Evolutionary conservation across 2,329 filamentous ascomycete genomes (phyloP).

Genomic region (Akanthomyces dipterigenus): DNA sequence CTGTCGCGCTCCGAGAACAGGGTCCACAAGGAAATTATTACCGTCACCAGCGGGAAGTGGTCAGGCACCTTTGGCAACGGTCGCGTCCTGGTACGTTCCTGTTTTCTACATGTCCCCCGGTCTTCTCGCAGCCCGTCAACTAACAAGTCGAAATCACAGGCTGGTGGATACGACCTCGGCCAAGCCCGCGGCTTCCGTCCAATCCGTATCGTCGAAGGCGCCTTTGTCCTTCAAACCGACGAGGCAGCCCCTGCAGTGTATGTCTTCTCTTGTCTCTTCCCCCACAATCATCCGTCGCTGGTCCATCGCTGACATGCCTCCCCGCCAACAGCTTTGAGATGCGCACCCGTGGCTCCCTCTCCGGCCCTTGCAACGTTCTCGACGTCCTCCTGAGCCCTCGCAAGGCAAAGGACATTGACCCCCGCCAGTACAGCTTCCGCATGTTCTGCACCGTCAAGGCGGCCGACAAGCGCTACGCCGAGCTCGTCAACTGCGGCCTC

Average conservation of each 20-base stretch:
- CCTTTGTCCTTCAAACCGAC: slow-evolving; percentile 41
- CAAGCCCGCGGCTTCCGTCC: slow-evolving; percentile 34
- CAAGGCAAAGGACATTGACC: slow-evolving; percentile 32
- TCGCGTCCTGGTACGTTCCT: slow-evolving; percentile 34
- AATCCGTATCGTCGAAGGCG: slow-evolving; percentile 40
- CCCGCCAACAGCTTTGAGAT: slow-evolving; percentile 31
- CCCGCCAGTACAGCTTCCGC: slow-evolving; percentile 40
- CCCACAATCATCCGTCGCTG: not conserved
- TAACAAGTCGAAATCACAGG: slow-evolving; percentile 20
- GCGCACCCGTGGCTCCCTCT: slow-evolving; percentile 41
- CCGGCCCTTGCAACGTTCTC: slow-evolving; percentile 38
- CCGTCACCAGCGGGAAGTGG: slow-evolving; percentile 40
- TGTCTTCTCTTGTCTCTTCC: slow-evolving; percentile 13
- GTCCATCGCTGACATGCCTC: not conserved
- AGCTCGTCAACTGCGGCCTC: slow-evolving; percentile 42
- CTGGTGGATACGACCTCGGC: slow-evolving; percentile 36
- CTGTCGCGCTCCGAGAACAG: slow-evolving; percentile 36
- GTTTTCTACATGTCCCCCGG: not conserved
- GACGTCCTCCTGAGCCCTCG: slow-evolving; percentile 32
- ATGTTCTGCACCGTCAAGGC: slow-evolving; percentile 45
- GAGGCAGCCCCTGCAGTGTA: slow-evolving; percentile 40
- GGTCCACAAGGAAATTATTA: slow-evolving; percentile 42
- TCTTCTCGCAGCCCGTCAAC: not conserved
- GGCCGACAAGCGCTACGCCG: slow-evolving; percentile 40
- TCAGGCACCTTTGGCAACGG: slow-evolving; percentile 43